Conservation (phyloP, 768 basidiomycete species). For the Suillus discolor region DNA sequence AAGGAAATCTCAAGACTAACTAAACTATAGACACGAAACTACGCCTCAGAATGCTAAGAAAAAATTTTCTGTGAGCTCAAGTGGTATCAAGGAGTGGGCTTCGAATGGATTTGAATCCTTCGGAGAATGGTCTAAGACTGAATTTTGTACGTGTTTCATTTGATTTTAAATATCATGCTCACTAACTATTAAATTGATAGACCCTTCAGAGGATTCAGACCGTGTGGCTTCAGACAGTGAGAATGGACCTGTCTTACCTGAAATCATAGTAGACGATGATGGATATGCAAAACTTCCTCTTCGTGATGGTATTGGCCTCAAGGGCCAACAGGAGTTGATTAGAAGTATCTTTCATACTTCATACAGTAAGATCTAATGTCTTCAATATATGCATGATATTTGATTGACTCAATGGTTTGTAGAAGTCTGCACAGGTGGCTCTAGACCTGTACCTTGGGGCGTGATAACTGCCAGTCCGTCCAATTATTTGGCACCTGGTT, state of each 20-base stretch:
- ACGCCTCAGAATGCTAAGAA: background rate
- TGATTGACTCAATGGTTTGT: background rate
- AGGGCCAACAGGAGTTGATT: constrained; percentile 2
- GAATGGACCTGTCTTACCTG: background rate
- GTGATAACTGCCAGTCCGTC: background rate
- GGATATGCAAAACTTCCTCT: background rate
- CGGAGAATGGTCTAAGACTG: background rate
- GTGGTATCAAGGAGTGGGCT: background rate
- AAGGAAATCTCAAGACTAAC: background rate
- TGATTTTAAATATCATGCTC: too few relatives aligned
- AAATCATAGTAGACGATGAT: background rate
- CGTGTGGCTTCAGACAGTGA: constrained; percentile 1
- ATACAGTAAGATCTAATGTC: background rate
- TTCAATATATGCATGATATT: background rate
- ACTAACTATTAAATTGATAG: background rate
- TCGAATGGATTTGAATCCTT: background rate
- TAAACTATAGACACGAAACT: background rate
- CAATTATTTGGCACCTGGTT: background rate
- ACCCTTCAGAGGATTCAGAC: background rate
- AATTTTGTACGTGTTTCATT: background rate
- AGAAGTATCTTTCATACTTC: background rate
- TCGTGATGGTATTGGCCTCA: background rate
- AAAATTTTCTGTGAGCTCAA: background rate
- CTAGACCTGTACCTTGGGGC: background rate
- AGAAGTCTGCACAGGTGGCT: background rate